Base-by-base conservation (phyloP, 306 rosid species). In the Dalbergia cultrata region DNA sequence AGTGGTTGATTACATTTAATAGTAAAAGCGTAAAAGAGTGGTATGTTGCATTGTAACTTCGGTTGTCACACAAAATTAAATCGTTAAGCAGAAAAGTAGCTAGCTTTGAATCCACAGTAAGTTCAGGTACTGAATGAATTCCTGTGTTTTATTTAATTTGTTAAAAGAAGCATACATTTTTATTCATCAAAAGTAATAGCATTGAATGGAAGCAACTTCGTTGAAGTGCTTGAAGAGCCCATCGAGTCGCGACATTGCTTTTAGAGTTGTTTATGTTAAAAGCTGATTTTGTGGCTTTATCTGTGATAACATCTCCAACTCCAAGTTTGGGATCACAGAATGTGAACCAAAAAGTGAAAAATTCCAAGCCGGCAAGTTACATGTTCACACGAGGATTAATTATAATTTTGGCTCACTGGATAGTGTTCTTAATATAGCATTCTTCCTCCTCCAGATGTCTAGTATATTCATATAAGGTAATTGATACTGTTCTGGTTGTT, bases 1-100 rank as follows among this genome's bases (percentile, higher is more conserved):
- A 70, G 76, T 86, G 7, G 81, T 66, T 78, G 85, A 61, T 82
- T 47, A 70, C 76, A 80, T 49, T 74, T 77, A 76, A 72, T 79
- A 75, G 63, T 66, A 19, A 66, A 67, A 31, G 35, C 33, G 26
- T 81, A 50, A 57, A 63, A 16, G 43, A 50, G 35, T 37, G 16
- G 56, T 80, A n/a, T 62, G 72, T 65, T 56, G 74, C 85, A 70
- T 83, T 76, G 57, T 52, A 13, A 35, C 70, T 71, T 76, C 67
- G 12, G 6, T 31, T 57, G 47, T 59, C 31, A 58, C 35, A 76
- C 75, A 43, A 65, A 63, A 22, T 65, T 31, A 39, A 41, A 0
- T 33, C 13, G 54, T 11, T 35, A 57, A 31, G 54, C 5, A 13
- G 54, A 49, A 49, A 17, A 49, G 54, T 49, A 65, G 16, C 54